Conservation (phyloP, 1,284 basidiomycete species). For the Cutaneotrichosporon spelunceum region DNA sequence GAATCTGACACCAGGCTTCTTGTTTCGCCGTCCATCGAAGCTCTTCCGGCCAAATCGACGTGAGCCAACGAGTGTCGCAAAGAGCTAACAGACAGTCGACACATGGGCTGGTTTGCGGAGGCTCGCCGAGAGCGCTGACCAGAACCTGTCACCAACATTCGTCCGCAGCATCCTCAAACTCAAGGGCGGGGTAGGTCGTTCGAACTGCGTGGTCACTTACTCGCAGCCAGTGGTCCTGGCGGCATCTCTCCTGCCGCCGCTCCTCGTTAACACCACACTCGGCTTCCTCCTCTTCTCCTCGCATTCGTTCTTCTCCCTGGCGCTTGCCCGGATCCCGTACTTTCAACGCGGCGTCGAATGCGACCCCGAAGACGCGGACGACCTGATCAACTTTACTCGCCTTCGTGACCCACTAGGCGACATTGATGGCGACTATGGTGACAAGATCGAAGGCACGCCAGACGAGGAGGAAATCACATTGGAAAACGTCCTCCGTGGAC, state of each 20-base stretch:
- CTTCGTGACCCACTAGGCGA: conserved; percentile 18
- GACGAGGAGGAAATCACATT: conserved; percentile 39
- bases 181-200: conserved; percentile 34
- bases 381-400: conserved; percentile 12
- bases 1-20: conserved; percentile 34
- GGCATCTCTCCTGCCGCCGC: conserved; percentile 43
- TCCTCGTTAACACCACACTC: conserved; percentile 48
- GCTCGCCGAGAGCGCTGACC: conserved; percentile 46
- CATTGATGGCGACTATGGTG: conserved; percentile 24
- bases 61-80: conserved; percentile 14
- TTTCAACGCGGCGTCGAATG: conserved; percentile 31
- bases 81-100: conserved; percentile 39
- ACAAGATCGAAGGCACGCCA: neutral
- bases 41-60: conserved; percentile 49
- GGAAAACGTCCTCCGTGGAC: conserved; percentile 42
- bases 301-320: conserved; percentile 47
- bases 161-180: conserved; percentile 41
- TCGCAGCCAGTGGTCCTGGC: conserved; percentile 28
- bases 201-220: neutral
- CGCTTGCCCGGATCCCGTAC: conserved; percentile 41
- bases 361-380: conserved; percentile 13
- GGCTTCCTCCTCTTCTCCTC: conserved; percentile 50
- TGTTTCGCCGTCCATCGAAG: conserved; percentile 49
- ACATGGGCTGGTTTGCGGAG: conserved; percentile 48
- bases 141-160: conserved; percentile 46